Base-by-base conservation (phyloP, 139 green algal genomes). In the Picochlorum sp. region DNA sequence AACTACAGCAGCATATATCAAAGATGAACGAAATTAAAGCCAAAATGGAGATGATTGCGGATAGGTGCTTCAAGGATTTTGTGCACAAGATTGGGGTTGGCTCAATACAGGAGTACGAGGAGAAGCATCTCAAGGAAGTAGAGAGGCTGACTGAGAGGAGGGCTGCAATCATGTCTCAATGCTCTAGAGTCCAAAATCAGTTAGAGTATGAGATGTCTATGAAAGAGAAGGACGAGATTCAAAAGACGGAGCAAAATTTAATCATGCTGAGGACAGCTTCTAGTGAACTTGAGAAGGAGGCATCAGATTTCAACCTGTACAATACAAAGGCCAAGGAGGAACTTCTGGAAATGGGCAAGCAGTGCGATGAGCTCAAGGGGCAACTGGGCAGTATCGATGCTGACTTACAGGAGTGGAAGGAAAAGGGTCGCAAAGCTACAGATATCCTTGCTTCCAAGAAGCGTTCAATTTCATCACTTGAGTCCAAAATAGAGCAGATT, bases 41-140 rank as follows among this genome's bases (percentile, higher is more conserved):
- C n/a, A 60, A 75, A 20, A 80, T 93, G 50, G 76, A 94, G 64
- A 74, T 80, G 24, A 69, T 87, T 6, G 61, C 57, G 6, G 54
- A 68, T 16, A 58, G 20, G 20, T 14, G 56, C n/a, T 49, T 66
- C 23, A 15, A 30, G 16, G 47, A 21, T n/a, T 65, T 76, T 57
- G 20, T 20, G 20, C 68, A 56, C 49, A 81, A 81, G 63, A 66
- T 89, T 44, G 89, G 91, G 24, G 81, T 98, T 44, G 37, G 58
- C 23, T 92, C 73, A 73, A 90, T 97, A 30, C 83, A 89, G 14
- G 89, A 96, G 77, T 92, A 87, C 34, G 85, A 96, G 81, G 84
- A 94, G 71, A 80, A 75, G 15, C 69, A 88, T 52, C 52, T 85
- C 28, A 74, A 70, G 37, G 75, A 82, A 46, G 74, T 76, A n/a